These are phyloP conservation scores for Sporothrix variecibatus DNA, from an alignment of 2,329 filamentous ascomycete species.

Conservation along the genomic window DNA sequence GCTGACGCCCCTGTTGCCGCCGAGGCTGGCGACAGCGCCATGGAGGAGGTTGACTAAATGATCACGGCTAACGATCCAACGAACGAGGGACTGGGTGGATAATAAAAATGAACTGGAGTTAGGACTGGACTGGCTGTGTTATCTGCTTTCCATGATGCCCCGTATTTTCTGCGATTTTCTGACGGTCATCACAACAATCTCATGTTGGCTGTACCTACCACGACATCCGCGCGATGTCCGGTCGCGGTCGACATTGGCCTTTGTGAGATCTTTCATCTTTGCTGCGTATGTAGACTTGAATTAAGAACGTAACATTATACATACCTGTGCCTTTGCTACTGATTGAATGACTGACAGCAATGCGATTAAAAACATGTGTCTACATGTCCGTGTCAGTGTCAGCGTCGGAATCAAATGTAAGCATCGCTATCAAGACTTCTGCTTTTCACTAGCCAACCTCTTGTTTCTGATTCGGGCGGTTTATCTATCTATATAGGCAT, in stretches of 20 bases:
- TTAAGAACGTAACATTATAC: not conserved
- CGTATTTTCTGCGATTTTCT: conserved; percentile 22
- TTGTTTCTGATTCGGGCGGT: not conserved
- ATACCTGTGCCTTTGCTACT: not conserved
- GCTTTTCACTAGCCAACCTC: too few relatives aligned
- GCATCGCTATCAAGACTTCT: too few relatives aligned
- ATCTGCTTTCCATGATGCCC: conserved; percentile 28
- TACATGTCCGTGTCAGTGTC: too few relatives aligned
- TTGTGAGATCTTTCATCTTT: not conserved
- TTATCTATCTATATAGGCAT: not conserved
- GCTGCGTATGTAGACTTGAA: not conserved
- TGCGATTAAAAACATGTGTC: not conserved
- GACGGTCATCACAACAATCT: not conserved
- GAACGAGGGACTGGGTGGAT: conserved; percentile 35
- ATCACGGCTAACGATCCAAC: conserved; percentile 34
- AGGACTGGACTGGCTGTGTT: conserved; percentile 39
- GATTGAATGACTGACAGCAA: not conserved
- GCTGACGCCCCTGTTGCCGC: conserved; percentile 60
- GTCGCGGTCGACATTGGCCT: not conserved
- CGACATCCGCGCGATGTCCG: not conserved
- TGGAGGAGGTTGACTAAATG: conserved; percentile 98
- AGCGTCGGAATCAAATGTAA: too few relatives aligned
- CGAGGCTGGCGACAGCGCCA: conserved; percentile 83
- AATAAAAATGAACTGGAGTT: conserved; percentile 46
- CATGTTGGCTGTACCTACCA: not conserved